Evolutionary conservation across 2,329 filamentous ascomycete genomes (phyloP).

Genomic region (Trichoderma gracile): DNA sequence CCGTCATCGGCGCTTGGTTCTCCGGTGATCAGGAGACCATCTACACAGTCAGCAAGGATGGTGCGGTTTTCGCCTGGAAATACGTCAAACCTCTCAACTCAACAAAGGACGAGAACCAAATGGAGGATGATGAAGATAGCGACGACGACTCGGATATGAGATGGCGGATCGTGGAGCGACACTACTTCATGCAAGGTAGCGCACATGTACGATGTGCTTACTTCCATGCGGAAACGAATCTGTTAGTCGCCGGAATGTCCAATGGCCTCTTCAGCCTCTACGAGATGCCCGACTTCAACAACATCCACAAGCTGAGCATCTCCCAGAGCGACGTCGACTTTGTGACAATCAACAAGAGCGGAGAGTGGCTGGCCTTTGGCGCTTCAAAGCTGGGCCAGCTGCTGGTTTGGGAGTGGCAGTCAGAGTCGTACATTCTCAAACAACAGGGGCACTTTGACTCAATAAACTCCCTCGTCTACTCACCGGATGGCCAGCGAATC

Average conservation of each 20-base stretch:
- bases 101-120: constrained; percentile 60
- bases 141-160: constrained; percentile 66
- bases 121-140: constrained; percentile 55
- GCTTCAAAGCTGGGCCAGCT: constrained; percentile 93
- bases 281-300: constrained; percentile 93
- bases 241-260: constrained; percentile 96
- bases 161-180: constrained; percentile 87
- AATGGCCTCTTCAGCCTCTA: constrained; percentile 93
- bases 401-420: constrained; percentile 99
- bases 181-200: constrained; percentile 92
- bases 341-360: constrained; percentile 89
- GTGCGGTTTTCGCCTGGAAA: constrained; percentile 93
- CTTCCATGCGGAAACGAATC: constrained; percentile 81
- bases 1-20: constrained; percentile 94
- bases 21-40: constrained; percentile 92
- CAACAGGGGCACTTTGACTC: constrained; percentile 97
- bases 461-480: constrained; percentile 91
- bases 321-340: constrained; percentile 96
- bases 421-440: constrained; percentile 97
- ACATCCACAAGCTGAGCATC: constrained; percentile 89
- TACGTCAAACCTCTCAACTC: constrained; percentile 65
- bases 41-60: constrained; percentile 95
- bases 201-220: constrained; percentile 86
- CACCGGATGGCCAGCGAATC: constrained; percentile 88
- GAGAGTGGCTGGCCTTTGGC: constrained; percentile 96